Percentiles rank a stretch among this genome's conserved stretches.
phyloP scores from a whole-genome alignment of 306 rosid species.

The Cucurbita pepo region DNA sequence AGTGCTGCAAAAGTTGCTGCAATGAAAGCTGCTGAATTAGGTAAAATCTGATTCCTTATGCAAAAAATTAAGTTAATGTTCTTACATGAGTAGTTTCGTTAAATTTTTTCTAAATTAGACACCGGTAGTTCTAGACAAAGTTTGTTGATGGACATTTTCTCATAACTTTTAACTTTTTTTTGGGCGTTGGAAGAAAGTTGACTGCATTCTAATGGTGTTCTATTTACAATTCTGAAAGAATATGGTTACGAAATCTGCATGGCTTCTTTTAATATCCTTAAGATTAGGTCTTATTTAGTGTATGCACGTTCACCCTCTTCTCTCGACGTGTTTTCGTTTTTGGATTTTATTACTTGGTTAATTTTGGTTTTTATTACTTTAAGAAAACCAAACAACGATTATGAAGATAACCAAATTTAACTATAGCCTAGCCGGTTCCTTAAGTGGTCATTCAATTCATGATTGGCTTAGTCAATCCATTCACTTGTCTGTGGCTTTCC shows the following conservation, averaged over 20 bases:
- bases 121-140: not conserved
- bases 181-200: not conserved
- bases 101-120: not conserved
- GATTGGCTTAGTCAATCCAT: too few relatives aligned
- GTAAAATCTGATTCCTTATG: constrained; percentile 14
- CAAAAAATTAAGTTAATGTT: not conserved
- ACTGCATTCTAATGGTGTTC: not conserved
- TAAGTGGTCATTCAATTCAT: too few relatives aligned
- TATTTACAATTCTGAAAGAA: not conserved
- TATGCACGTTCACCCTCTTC: not conserved
- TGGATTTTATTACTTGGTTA: not conserved
- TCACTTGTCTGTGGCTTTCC: too few relatives aligned
- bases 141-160: not conserved
- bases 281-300: not conserved
- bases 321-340: not conserved
- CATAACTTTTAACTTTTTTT: not conserved
- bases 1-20: constrained; percentile 87
- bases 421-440: too few relatives aligned
- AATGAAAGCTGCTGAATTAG: constrained; percentile 95
- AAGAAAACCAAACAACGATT: too few relatives aligned
- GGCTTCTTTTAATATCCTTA: not conserved
- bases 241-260: not conserved
- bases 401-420: too few relatives aligned
- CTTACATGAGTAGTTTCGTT: not conserved
- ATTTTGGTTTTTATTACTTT: too few relatives aligned